Evolutionary conservation across 73 alveolate species (phyloP).

Genomic region (Tetrahymena thermophila): DNA sequence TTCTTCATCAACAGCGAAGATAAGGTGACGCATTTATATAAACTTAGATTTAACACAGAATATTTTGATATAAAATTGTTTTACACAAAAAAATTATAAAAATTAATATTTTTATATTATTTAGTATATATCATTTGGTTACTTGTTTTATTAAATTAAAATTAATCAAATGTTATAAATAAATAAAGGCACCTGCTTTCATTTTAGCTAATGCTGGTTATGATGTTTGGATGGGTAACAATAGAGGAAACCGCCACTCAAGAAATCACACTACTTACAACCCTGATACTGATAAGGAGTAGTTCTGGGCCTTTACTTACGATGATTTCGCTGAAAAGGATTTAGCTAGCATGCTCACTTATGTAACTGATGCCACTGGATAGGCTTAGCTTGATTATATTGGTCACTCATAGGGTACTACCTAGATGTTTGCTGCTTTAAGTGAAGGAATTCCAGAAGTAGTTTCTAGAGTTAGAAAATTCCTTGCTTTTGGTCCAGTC

Average conservation of each 20-base stretch:
- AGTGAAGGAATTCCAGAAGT: conserved; percentile 49
- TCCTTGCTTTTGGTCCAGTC: conserved; percentile 55
- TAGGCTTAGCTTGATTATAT: conserved; percentile 66
- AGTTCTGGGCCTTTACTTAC: conserved; percentile 86
- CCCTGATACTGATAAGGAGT: conserved; percentile 34
- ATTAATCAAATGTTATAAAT: background rate
- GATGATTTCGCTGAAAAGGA: conserved; percentile 89
- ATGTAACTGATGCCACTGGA: conserved; percentile 57
- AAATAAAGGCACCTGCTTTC: conserved; percentile 69
- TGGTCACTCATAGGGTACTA: conserved; percentile 94
- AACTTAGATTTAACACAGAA: background rate
- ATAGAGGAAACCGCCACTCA: conserved; percentile 68
- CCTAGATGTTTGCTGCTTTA: conserved; percentile 70
- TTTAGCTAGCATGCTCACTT: conserved; percentile 73
- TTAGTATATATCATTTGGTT: background rate
- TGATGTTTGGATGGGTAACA: conserved; percentile 92
- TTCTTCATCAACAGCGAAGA: conserved; percentile 72
- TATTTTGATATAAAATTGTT: background rate
- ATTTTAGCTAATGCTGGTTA: conserved; percentile 59
- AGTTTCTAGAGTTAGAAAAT: conserved; percentile 24
- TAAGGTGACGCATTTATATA: conserved; percentile 1
- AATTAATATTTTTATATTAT: too few species aligned
- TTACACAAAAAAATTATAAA: too few species aligned
- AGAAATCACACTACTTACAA: conserved; percentile 44
- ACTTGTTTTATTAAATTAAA: background rate